Evolutionary conservation across 208 protist genomes (phyloP), one percentile per base, ranked within the genome.

Genomic region (Acanthamoeba royreba): DNA sequence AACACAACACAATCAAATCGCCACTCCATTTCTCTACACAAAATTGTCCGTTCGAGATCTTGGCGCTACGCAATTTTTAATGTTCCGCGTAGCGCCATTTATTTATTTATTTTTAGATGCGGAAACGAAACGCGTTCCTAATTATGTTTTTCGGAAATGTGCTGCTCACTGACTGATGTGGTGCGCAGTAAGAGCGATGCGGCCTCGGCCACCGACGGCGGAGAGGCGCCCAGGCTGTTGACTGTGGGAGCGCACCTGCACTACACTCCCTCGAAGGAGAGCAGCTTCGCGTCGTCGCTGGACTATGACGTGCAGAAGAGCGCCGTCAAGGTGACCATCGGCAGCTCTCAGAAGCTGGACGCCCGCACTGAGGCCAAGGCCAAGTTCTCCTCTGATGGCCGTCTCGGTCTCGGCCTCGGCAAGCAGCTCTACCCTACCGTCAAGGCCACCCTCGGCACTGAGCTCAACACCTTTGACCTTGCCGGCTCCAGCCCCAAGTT

Each of bases 391-490:
- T 53, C 72, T 2, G 45, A 85, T 25, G 72, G 72, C 49, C 38
- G 8, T 31, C 42, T 85, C 72, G 38, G 42, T 42, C 38, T 85
- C 72, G 17, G 42, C 28, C 40, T 85, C 19, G 38, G 40, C 38
- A 19, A 85, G 72, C 38, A 85, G 42, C 72, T 85, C 72, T 40
- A 33, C 72, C 72, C 72, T 42, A 25, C 38, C 38, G 72, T 85
- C 38, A 85, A 85, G 42, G 38, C 38, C 72, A 85, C 72, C 38
- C 72, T 85, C 45, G 72, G 72, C 72, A 53, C 72, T 45, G 72
- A 85, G 72, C 38, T 85, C 72, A 52, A 85, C 72, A 85, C 72
- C 45, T 53, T 53, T 42, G 45, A 85, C 72, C 72, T 85, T 45
- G 72, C 72, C 19, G 72, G 72, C 38, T 35, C 38, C 38, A 52